These are phyloP conservation scores for Leucosporidium creatinivorum DNA, from an alignment of 768 basidiomycete genomes.

Conservation along the genomic window DNA sequence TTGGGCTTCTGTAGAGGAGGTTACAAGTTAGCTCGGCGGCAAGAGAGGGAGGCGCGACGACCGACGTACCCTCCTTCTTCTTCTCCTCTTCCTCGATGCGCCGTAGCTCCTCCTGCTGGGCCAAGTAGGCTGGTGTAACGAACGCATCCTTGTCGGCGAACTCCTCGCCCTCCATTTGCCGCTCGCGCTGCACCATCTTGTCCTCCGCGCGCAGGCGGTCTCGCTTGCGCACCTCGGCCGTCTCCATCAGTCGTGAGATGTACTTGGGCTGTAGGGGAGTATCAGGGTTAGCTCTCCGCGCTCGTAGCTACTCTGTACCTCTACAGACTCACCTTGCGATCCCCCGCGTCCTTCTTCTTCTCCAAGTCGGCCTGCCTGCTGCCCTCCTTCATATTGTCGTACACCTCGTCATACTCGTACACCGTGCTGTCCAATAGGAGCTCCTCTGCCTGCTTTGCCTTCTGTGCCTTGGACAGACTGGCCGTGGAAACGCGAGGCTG, in stretches of 20 bases:
- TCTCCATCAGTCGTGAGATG: slow-evolving; percentile 65
- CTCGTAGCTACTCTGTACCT: not conserved
- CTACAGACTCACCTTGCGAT: slow-evolving; percentile 59
- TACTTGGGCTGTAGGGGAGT: slow-evolving; percentile 69
- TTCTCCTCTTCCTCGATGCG: slow-evolving; percentile 89
- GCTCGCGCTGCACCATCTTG: slow-evolving; percentile 90
- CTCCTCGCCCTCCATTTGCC: slow-evolving; percentile 88
- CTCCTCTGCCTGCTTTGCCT: slow-evolving; percentile 65
- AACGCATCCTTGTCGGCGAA: slow-evolving; percentile 94
- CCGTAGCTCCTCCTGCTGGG: slow-evolving; percentile 87
- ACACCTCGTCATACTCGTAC: slow-evolving; percentile 93
- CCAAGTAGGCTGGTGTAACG: slow-evolving; percentile 93
- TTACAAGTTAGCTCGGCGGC: not conserved
- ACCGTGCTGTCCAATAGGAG: slow-evolving; percentile 70
- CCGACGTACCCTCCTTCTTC: slow-evolving; percentile 64
- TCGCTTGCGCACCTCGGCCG: slow-evolving; percentile 77
- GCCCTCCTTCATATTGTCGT: slow-evolving; percentile 87
- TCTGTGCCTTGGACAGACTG: slow-evolving; percentile 20
- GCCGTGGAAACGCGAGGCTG: slow-evolving; percentile 17
- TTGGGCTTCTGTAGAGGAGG: slow-evolving; percentile 37
- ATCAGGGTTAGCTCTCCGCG: not conserved
- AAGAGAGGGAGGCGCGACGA: not conserved
- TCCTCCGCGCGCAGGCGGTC: slow-evolving; percentile 92
- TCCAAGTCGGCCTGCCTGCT: slow-evolving; percentile 64
- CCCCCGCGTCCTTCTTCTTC: slow-evolving; percentile 67